Percentiles rank a stretch among this genome's conserved stretches.
Evolutionary conservation across 2,329 filamentous ascomycete genomes (phyloP).

Genomic region (Endocalyx cinctus): DNA sequence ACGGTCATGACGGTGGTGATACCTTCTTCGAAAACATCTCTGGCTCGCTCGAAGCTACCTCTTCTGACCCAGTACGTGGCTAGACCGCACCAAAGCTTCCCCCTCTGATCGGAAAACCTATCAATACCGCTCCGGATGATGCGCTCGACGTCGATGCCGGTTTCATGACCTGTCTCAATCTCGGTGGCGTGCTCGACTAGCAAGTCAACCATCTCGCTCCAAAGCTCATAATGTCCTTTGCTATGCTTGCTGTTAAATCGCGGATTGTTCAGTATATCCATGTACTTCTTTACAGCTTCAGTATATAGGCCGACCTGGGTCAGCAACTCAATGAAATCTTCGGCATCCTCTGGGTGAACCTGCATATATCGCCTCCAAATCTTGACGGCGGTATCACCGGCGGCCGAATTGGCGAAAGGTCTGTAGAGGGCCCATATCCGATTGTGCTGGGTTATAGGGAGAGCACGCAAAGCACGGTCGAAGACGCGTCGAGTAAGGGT

Average conservation of each 20-base stretch:
- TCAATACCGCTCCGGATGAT: constrained; percentile 91
- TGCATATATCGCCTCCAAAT: constrained; percentile 97
- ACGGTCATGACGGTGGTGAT: constrained; percentile 99
- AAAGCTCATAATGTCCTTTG: constrained; percentile 93
- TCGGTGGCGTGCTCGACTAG: constrained; percentile 86
- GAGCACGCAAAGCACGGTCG: constrained; percentile 82
- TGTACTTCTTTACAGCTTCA: constrained; percentile 87
- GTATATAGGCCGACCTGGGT: constrained; percentile 78
- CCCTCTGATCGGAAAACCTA: constrained; percentile 87
- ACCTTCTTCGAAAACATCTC: constrained; percentile 93
- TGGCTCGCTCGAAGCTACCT: constrained; percentile 85
- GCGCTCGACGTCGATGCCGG: constrained; percentile 82
- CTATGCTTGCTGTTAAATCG: constrained; percentile 88
- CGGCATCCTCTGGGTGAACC: constrained; percentile 88
- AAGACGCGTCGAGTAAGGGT: constrained; percentile 84
- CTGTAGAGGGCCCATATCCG: constrained; percentile 91
- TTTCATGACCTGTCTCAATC: constrained; percentile 74
- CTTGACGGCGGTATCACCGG: constrained; percentile 83
- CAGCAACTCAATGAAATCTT: constrained; percentile 91
- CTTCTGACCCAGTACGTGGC: constrained; percentile 95
- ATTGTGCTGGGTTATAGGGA: constrained; percentile 93
- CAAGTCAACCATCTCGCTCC: constrained; percentile 95
- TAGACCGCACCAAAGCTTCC: constrained; percentile 89
- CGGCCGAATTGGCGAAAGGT: constrained; percentile 85
- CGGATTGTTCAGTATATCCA: constrained; percentile 85